Evolutionary conservation across 306 rosid genomes (phyloP).

Genomic region (Myrica gale): DNA sequence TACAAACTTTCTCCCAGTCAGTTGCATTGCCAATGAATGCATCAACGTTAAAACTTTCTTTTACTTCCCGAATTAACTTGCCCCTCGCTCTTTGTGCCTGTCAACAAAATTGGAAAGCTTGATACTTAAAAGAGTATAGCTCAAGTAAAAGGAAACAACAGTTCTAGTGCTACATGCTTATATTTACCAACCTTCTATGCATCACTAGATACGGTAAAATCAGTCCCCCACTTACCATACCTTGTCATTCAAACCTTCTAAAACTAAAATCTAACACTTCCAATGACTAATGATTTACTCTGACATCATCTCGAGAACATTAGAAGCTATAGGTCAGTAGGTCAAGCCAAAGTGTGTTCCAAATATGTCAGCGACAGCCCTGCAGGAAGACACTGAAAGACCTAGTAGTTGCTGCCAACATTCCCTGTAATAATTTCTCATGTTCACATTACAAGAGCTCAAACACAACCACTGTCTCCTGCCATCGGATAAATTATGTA

Average conservation of each 20-base stretch:
- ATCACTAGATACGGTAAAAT: too few species aligned
- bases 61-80: slow-evolving; percentile 53
- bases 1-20: slow-evolving; percentile 77
- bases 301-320: neutral
- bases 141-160: neutral
- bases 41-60: slow-evolving; percentile 53
- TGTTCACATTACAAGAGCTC: neutral
- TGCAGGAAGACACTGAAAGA: neutral
- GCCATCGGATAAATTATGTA: neutral
- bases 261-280: neutral
- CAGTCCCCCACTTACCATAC: neutral
- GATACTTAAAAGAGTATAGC: slow-evolving; percentile 5
- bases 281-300: neutral
- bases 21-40: slow-evolving; percentile 74
- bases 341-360: neutral
- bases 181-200: neutral
- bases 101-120: neutral
- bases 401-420: neutral
- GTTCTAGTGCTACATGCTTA: neutral
- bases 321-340: neutral
- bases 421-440: neutral
- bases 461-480: neutral
- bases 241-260: neutral
- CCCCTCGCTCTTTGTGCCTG: slow-evolving; percentile 78
- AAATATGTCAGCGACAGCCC: neutral